Evolutionary conservation across 306 rosid species (phyloP).

Genomic region (Acacia melanoxylon): DNA sequence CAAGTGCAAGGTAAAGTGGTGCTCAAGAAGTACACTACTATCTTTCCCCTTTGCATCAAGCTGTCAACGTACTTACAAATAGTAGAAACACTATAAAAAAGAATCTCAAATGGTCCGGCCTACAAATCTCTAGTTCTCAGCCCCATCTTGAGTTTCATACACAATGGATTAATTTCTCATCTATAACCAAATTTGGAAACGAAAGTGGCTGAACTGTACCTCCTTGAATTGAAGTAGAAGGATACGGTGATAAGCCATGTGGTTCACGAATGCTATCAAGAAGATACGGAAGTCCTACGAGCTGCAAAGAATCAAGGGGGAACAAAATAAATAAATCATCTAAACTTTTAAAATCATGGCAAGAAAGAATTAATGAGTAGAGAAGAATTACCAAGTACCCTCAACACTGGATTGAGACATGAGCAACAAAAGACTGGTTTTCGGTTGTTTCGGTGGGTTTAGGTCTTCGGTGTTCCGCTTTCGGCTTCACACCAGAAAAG

Average conservation of each 20-base stretch:
- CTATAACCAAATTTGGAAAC: neutral
- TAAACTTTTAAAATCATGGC: too few species aligned
- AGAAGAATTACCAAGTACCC: too few species aligned
- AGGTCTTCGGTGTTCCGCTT: too few species aligned
- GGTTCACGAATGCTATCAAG: conserved; percentile 60
- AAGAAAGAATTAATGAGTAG: too few species aligned
- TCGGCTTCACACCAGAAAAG: too few species aligned
- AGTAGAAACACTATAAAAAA: neutral
- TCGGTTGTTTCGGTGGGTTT: too few species aligned
- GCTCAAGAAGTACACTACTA: neutral
- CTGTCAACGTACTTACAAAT: neutral
- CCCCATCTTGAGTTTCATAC: conserved; percentile 2
- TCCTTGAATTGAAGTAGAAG: conserved; percentile 41
- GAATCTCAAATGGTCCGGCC: too few species aligned
- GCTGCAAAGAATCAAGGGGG: too few species aligned
- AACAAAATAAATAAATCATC: too few species aligned
- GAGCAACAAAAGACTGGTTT: too few species aligned
- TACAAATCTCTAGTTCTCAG: conserved; percentile 8
- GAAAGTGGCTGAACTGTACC: conserved; percentile 46
- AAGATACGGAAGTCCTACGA: conserved; percentile 86
- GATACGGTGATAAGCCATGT: conserved; percentile 41
- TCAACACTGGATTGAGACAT: too few species aligned
- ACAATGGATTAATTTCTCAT: conserved; percentile 2
- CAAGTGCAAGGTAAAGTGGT: neutral
- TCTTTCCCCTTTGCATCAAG: neutral